Conservation (phyloP, 2,329 filamentous ascomycete species). For the Aspergillus sp. region DNA sequence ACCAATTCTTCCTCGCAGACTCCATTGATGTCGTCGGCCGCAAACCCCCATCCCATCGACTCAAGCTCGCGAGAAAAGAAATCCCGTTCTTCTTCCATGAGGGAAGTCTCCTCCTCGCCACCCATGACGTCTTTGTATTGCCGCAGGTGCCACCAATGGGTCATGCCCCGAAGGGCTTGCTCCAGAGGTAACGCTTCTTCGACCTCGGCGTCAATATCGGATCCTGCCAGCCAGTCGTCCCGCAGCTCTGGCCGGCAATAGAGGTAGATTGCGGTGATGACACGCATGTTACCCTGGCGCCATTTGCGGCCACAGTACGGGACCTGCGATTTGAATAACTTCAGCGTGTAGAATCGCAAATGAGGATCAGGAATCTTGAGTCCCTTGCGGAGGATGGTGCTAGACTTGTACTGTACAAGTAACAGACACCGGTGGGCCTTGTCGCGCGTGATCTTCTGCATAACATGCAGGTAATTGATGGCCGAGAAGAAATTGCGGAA, state of each 20-base stretch:
- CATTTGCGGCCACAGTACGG: conserved; percentile 98
- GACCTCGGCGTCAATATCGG: conserved; percentile 88
- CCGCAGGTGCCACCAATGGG: conserved; percentile 90
- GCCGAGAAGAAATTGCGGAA: conserved; percentile 93
- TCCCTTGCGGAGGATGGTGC: conserved; percentile 85
- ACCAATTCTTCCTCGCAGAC: conserved; percentile 28
- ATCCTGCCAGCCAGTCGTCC: conserved; percentile 90
- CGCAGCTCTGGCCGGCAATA: conserved; percentile 89
- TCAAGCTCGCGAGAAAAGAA: conserved; percentile 79
- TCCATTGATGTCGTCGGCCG: conserved; percentile 35
- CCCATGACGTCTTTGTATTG: conserved; percentile 76
- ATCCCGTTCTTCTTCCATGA: conserved; percentile 71
- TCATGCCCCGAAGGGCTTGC: conserved; percentile 82
- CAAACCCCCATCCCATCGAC: conserved; percentile 59
- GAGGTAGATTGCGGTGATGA: conserved; percentile 95
- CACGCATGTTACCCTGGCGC: conserved; percentile 97
- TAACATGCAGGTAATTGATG: conserved; percentile 91
- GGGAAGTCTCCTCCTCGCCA: conserved; percentile 47
- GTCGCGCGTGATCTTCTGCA: conserved; percentile 96
- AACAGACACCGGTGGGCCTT: conserved; percentile 94
- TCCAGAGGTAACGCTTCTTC: conserved; percentile 90
- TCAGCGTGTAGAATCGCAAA: conserved; percentile 89
- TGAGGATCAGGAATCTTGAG: conserved; percentile 86
- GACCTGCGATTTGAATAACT: conserved; percentile 97
- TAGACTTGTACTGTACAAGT: conserved; percentile 93